These are phyloP conservation scores for Hypoxylon subgilvum DNA, from an alignment of 495 filamentous ascomycete genomes.

Conservation along the genomic window DNA sequence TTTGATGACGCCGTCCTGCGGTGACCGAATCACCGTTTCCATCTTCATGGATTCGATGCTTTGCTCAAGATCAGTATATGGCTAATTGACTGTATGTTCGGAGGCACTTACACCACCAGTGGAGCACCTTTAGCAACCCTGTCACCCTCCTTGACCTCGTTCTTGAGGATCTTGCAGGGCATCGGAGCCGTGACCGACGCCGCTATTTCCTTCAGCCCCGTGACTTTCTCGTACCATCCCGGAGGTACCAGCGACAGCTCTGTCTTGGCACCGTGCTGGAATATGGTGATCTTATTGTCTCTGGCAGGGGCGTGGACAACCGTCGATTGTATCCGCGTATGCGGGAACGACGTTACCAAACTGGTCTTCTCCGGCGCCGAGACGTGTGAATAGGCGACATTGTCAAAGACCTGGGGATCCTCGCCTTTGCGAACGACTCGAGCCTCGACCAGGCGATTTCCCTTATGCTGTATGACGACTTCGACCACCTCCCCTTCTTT, in stretches of 20 bases:
- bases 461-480: conserved; percentile 70
- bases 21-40: conserved; percentile 95
- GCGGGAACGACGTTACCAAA: conserved; percentile 70
- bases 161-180: conserved; percentile 90
- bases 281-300: conserved; percentile 71
- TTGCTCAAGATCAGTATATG: conserved; percentile 17
- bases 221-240: conserved; percentile 82
- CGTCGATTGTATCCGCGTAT: conserved; percentile 80
- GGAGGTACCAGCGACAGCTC: conserved; percentile 71
- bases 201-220: conserved; percentile 77
- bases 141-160: conserved; percentile 81
- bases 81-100: too few relatives aligned
- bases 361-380: conserved; percentile 40
- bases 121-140: conserved; percentile 83
- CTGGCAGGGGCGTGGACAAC: conserved; percentile 67
- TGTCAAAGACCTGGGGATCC: conserved; percentile 48
- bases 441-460: conserved; percentile 67
- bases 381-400: conserved; percentile 47
- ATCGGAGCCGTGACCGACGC: conserved; percentile 88
- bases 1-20: conserved; percentile 78
- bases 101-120: conserved; percentile 72
- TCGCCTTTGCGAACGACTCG: conserved; percentile 58
- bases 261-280: conserved; percentile 82
- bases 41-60: conserved; percentile 99
- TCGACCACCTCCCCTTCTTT: conserved; percentile 54